A percentile compares a stretch with the other conserved stretches of the same genome.
phyloP scores from a whole-genome alignment of 352 stramenopile species.

The Pythium utonaiense region DNA sequence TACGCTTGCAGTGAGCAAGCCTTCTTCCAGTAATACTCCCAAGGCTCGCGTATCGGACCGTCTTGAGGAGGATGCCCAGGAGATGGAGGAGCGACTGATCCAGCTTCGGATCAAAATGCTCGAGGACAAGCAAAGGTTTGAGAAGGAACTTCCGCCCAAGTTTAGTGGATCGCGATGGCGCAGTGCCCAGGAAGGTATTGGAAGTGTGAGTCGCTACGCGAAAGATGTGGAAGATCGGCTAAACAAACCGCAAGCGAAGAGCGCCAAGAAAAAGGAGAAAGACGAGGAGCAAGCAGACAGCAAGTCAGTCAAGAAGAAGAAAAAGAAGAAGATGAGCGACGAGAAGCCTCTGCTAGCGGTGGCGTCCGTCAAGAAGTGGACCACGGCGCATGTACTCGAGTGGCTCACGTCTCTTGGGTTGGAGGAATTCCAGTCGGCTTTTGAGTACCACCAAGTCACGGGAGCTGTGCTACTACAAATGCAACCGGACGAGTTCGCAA shows the following conservation, averaged over 20 bases:
- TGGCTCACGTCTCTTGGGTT: conserved; percentile 58
- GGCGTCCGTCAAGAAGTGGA: conserved; percentile 49
- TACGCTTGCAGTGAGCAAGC: not conserved
- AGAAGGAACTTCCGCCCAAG: conserved; percentile 50
- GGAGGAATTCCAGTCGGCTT: conserved; percentile 59
- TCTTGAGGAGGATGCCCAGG: conserved; percentile 68
- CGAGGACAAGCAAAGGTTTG: conserved; percentile 61
- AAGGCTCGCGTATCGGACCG: conserved; percentile 43
- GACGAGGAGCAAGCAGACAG: conserved; percentile 4
- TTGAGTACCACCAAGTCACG: conserved; percentile 81
- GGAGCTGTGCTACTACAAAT: conserved; percentile 44
- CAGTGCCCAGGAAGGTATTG: conserved; percentile 67
- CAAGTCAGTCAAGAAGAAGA: conserved; percentile 6
- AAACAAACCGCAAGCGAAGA: conserved; percentile 2
- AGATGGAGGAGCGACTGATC: conserved; percentile 63
- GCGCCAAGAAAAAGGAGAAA: conserved; percentile 22
- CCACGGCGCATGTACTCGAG: conserved; percentile 48
- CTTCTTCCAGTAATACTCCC: conserved; percentile 1
- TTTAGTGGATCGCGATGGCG: conserved; percentile 70
- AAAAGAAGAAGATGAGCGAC: conserved; percentile 10
- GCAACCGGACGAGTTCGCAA: conserved; percentile 36
- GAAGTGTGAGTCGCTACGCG: conserved; percentile 68
- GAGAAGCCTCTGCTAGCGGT: conserved; percentile 12
- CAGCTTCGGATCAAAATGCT: conserved; percentile 56
- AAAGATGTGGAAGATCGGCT: conserved; percentile 52